Conservation (phyloP, 106 monocot genomes). For the Dendrobium huoshanense region DNA sequence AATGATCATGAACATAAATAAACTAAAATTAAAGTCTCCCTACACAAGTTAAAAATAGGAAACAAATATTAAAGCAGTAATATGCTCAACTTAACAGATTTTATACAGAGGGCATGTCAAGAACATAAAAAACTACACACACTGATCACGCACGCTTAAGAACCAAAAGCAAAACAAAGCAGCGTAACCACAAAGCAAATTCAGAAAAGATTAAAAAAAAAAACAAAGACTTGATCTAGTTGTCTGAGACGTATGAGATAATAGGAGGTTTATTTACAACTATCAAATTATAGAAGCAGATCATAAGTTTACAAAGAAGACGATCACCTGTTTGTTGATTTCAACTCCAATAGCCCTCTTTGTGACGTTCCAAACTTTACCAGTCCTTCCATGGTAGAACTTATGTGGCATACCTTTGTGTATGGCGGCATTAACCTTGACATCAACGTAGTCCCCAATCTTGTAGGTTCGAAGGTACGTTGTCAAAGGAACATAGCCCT, state of each 20-base stretch:
- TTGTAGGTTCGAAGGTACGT: constrained; percentile 65
- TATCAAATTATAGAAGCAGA: background rate
- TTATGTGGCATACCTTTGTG: constrained; percentile 75
- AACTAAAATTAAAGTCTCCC: background rate
- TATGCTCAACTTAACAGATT: no score
- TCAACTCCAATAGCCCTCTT: constrained; percentile 59
- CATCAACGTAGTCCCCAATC: constrained; percentile 54
- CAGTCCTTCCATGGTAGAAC: constrained; percentile 68
- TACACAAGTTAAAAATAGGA: background rate
- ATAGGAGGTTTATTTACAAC: background rate
- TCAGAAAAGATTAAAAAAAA: no score
- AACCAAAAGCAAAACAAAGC: background rate
- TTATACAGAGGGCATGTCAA: background rate
- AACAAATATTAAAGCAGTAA: no score
- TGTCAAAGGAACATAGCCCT: constrained; percentile 69
- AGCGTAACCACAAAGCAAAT: background rate
- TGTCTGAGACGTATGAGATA: background rate
- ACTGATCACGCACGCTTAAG: background rate
- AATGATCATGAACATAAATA: no score
- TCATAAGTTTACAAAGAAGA: background rate
- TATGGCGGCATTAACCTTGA: constrained; percentile 59
- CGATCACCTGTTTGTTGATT: constrained; percentile 54
- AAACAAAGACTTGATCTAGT: no score
- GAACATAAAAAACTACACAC: background rate
- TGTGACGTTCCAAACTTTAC: constrained; percentile 57